phyloP scores from a whole-genome alignment of 352 stramenopile genomes.

The Phytophthora lateralis region DNA sequence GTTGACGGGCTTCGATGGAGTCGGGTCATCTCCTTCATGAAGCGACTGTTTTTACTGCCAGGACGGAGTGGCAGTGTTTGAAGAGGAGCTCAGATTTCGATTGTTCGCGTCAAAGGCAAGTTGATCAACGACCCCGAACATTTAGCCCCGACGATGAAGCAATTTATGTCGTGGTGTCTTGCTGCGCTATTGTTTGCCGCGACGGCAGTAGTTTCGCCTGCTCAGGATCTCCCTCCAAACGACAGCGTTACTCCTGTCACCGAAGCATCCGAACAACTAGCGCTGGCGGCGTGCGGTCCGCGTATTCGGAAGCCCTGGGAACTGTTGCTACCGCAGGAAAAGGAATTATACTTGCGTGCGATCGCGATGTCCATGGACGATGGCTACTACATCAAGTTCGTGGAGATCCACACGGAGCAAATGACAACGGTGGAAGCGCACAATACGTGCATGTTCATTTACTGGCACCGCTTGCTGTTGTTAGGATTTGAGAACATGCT shows the following conservation, averaged over 20 bases:
- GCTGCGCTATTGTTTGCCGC: constrained; percentile 10
- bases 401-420: constrained; percentile 87
- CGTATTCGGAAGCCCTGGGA: constrained; percentile 86
- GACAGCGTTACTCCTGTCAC: constrained; percentile 1
- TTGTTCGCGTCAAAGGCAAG: constrained; percentile 15
- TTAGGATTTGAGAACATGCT: constrained; percentile 90
- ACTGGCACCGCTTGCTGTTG: constrained; percentile 84
- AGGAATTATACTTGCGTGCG: constrained; percentile 76
- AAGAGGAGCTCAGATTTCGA: constrained; percentile 31
- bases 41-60: constrained; percentile 13
- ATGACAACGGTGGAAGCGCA: constrained; percentile 85
- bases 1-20: constrained; percentile 21
- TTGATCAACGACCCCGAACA: background rate
- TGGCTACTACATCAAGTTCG: constrained; percentile 86
- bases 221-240: constrained; percentile 22
- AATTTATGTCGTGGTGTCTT: constrained; percentile 4
- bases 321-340: constrained; percentile 55
- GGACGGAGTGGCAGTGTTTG: no score
- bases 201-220: constrained; percentile 3
- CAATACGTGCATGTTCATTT: constrained; percentile 89
- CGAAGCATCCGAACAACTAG: constrained; percentile 35
- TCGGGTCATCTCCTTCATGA: constrained; percentile 24
- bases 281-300: constrained; percentile 49
- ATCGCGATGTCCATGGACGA: constrained; percentile 80
- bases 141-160: constrained; percentile 24